These are phyloP conservation scores for Aspergillus niger DNA, from an alignment of 2,329 filamentous ascomycete genomes.

Conservation along the genomic window DNA sequence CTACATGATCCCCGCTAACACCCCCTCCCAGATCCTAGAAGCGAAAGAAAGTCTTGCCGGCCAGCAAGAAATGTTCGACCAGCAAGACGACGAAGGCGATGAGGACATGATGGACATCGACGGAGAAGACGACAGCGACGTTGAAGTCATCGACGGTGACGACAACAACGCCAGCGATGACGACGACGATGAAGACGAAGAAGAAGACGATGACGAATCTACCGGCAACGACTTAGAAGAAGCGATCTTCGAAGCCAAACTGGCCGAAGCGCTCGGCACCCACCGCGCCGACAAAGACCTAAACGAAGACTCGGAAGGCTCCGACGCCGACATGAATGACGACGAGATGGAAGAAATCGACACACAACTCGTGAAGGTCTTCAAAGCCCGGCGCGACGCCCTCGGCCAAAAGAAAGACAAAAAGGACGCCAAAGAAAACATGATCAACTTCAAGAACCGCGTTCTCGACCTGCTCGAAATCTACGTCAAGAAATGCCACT, in stretches of 20 bases:
- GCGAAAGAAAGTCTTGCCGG: constrained; percentile 80
- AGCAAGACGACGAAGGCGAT: constrained; percentile 61
- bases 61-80: constrained; percentile 82
- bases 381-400: constrained; percentile 72
- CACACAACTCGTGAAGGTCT: constrained; percentile 78
- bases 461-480: constrained; percentile 85
- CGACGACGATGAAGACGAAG: constrained; percentile 42
- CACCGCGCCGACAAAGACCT: constrained; percentile 60
- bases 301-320: constrained; percentile 59
- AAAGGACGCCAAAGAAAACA: constrained; percentile 82
- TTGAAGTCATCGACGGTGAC: constrained; percentile 41
- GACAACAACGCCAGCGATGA: constrained; percentile 34
- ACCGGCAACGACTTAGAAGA: constrained; percentile 47
- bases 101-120: constrained; percentile 54
- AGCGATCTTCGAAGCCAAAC: constrained; percentile 69
- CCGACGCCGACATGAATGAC: constrained; percentile 83
- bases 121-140: constrained; percentile 41
- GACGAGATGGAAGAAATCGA: constrained; percentile 93
- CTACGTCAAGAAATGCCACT: constrained; percentile 77
- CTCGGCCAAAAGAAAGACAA: constrained; percentile 77
- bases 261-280: constrained; percentile 76
- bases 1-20: background rate
- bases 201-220: constrained; percentile 27
- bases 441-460: constrained; percentile 92
- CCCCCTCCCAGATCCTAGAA: constrained; percentile 61